A percentile compares a stretch with the other conserved stretches of the same genome.
Evolutionary conservation across 202 grass and related monocot species (phyloP).

Genomic region (Bolboschoenoplectus hybrid): DNA sequence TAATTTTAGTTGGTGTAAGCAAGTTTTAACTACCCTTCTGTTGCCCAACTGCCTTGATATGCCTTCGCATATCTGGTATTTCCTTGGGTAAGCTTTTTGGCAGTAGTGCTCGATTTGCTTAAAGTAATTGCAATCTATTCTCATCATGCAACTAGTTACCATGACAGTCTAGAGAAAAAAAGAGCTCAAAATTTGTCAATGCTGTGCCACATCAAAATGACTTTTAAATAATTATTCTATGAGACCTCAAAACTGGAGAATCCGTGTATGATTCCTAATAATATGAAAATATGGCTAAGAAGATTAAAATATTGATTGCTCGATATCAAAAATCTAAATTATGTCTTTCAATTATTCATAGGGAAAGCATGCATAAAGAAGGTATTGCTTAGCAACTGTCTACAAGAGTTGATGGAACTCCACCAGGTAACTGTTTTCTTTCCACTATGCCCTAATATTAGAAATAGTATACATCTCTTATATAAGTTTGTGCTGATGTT

Average conservation of each 20-base stretch:
- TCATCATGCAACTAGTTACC: neutral
- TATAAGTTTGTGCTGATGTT: neutral
- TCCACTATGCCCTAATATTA: slow-evolving; percentile 15
- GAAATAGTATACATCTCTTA: neutral
- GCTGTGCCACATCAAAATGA: neutral
- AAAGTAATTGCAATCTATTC: slow-evolving; percentile 13
- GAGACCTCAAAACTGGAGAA: neutral
- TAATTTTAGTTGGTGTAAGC: neutral
- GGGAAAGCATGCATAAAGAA: slow-evolving; percentile 99
- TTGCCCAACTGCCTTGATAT: too few relatives aligned
- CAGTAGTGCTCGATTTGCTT: neutral
- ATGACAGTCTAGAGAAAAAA: neutral
- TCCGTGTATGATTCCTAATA: neutral
- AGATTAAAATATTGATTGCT: neutral
- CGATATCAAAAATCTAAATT: neutral
- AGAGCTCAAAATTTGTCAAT: neutral
- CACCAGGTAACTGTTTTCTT: slow-evolving; percentile 73
- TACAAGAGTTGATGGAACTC: slow-evolving; percentile 98
- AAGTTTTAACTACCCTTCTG: too few relatives aligned
- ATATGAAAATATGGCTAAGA: neutral
- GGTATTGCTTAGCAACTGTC: slow-evolving; percentile 95
- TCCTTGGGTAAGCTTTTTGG: neutral
- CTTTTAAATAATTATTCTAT: neutral
- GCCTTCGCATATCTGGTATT: neutral
- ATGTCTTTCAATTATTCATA: slow-evolving; percentile 33